A percentile compares a stretch with the other conserved stretches of the same genome.
Evolutionary conservation across 441 rosid species (phyloP).

Genomic region (Isatis lusitanica): DNA sequence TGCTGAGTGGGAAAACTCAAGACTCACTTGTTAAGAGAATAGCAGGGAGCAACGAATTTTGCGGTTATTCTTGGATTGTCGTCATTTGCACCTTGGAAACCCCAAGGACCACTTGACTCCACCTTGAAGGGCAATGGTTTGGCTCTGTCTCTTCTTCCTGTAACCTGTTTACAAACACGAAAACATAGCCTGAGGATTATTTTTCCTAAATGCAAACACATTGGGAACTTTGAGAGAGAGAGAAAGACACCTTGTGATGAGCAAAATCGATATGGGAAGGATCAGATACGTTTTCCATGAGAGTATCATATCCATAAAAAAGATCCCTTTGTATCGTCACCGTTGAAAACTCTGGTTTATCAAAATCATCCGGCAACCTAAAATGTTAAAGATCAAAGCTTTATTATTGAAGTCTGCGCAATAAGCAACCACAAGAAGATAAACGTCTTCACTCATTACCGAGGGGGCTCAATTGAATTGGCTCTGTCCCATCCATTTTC

Average conservation of each 20-base stretch:
- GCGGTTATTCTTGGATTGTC: conserved; percentile 81
- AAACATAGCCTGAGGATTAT: neutral
- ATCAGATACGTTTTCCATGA: conserved; percentile 97
- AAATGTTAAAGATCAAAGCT: conserved; percentile 12
- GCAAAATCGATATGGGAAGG: conserved; percentile 96
- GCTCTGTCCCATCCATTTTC: conserved; percentile 90
- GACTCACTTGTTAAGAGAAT: conserved; percentile 74
- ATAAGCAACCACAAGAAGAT: neutral
- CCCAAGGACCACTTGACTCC: conserved; percentile 87
- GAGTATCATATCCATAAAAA: conserved; percentile 89
- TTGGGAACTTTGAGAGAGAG: neutral
- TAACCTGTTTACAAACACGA: conserved; percentile 53
- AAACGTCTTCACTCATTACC: conserved; percentile 29
- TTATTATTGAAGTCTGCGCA: neutral
- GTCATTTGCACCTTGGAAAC: conserved; percentile 82
- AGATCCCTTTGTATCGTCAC: conserved; percentile 96
- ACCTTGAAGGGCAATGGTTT: conserved; percentile 84
- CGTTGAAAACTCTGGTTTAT: conserved; percentile 78
- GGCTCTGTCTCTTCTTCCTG: conserved; percentile 96
- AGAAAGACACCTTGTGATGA: conserved; percentile 73
- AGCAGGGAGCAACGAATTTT: conserved; percentile 89
- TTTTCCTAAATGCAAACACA: neutral
- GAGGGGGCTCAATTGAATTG: conserved; percentile 60
- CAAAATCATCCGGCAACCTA: conserved; percentile 90
- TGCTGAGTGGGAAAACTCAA: neutral